These are phyloP conservation scores for Passiflora organensis DNA, from an alignment of 345 rosid species.

Conservation along the genomic window DNA sequence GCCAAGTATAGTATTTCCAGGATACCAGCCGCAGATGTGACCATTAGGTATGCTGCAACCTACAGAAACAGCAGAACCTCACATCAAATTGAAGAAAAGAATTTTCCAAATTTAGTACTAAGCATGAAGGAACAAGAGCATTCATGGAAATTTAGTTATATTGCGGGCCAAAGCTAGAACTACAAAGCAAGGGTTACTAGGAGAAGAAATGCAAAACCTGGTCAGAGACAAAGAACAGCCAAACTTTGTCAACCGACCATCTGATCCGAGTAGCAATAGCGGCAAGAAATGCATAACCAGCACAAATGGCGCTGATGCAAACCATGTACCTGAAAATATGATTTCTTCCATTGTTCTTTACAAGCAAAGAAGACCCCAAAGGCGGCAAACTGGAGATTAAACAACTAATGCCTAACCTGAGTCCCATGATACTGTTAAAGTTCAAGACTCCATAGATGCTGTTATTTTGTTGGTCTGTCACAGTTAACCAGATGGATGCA, in stretches of 20 bases:
- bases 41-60: constrained; percentile 72
- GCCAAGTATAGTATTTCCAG: constrained; percentile 56
- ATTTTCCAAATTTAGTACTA: too few relatives aligned
- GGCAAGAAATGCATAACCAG: constrained; percentile 62
- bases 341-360: background rate
- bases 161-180: too few relatives aligned
- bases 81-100: background rate
- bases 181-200: background rate
- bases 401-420: constrained; percentile 44
- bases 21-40: constrained; percentile 70
- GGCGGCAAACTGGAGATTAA: background rate
- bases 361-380: background rate
- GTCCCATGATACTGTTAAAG: constrained; percentile 54
- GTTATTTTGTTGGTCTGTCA: constrained; percentile 57
- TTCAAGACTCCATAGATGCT: constrained; percentile 49
- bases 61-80: constrained; percentile 15
- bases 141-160: background rate
- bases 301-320: constrained; percentile 54
- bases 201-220: constrained; percentile 43
- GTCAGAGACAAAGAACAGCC: constrained; percentile 83
- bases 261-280: constrained; percentile 49
- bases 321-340: constrained; percentile 56
- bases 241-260: constrained; percentile 51
- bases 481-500: constrained; percentile 72
- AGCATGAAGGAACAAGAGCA: background rate